Evolutionary conservation across 768 basidiomycete species (phyloP).

Genomic region (Tricholoma bakamatsutake): DNA sequence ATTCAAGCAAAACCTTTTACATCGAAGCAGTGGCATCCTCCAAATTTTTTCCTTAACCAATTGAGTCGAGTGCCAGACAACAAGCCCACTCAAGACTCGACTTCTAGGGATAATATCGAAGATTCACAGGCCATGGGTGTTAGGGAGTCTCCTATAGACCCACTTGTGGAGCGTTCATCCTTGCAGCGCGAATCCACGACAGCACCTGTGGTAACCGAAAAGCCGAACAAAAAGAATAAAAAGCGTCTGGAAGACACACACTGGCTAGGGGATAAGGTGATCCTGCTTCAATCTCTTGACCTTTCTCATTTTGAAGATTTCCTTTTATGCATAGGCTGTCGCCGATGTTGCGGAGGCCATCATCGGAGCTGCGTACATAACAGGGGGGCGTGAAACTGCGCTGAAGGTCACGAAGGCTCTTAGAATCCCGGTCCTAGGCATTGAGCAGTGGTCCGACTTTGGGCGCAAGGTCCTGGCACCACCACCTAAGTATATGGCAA

Average conservation of each 20-base stretch:
- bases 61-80: background rate
- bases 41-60: conserved; percentile 25
- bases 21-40: conserved; percentile 61
- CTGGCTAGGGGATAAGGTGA: conserved; percentile 76
- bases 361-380: conserved; percentile 75
- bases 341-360: conserved; percentile 86
- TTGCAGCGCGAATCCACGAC: background rate
- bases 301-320: conserved; percentile 1
- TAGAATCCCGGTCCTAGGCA: conserved; percentile 54
- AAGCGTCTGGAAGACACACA: conserved; percentile 30
- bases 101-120: background rate
- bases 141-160: background rate
- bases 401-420: conserved; percentile 60
- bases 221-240: conserved; percentile 30
- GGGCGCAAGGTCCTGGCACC: conserved; percentile 39
- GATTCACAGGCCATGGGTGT: background rate
- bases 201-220: background rate
- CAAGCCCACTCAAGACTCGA: background rate
- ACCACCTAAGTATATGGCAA: conserved; percentile 37
- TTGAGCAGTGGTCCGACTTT: conserved; percentile 74
- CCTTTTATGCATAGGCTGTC: conserved; percentile 43
- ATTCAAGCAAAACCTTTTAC: conserved; percentile 70
- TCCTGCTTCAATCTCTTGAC: background rate
- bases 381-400: conserved; percentile 64
- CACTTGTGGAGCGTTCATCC: background rate